Base-by-base conservation (phyloP, 805 yeast species). In the Cyberlindnera bimundalis region DNA sequence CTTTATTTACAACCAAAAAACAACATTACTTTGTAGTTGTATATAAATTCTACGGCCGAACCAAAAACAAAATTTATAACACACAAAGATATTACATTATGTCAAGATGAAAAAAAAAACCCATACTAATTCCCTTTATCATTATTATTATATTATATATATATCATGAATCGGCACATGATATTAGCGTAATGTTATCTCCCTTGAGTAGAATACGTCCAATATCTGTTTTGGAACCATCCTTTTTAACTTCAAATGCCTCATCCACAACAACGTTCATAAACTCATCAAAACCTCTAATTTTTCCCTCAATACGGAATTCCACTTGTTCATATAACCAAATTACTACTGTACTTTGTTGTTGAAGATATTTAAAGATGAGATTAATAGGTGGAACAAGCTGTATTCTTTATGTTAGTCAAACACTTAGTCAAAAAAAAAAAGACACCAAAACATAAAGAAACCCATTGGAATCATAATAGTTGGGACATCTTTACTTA, bases 221-320 rank as follows among this genome's bases (percentile, higher is more conserved):
- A 42, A 87, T 56, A n/a, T 65, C 63, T 20, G 77, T 74, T 40
- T 68, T 67, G 1, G 70, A 47, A 36, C 72, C 70, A 1, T 79
- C 78, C 28, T 73, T 58, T 38, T 73, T 68, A 6, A 91, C 68
- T 53, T 95, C 96, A 11, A 60, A 55, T 0, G 84, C 83, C 36
- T 76, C 75, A 25, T 76, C 80, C 17, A 80, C 64, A 4, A 79
- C 84, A 14, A 80, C 65, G 59, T 93, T 93, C 99, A 93, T 95
- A 57, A 90, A 91, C 66, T 95, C 99, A 62, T 93, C 99, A 63
- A 95, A 91, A 1, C 99, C 99, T 45, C 82, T 71, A 23, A 93
- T 81, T 46, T 73, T 76, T 2, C 99, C 99, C 52, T 84, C 85
- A 23, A 91, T 76, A 49, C 95, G 71, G 50, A 73, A 71, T 16